Conservation (phyloP, 2,329 filamentous ascomycete species). For the Scorias spongiosa region DNA sequence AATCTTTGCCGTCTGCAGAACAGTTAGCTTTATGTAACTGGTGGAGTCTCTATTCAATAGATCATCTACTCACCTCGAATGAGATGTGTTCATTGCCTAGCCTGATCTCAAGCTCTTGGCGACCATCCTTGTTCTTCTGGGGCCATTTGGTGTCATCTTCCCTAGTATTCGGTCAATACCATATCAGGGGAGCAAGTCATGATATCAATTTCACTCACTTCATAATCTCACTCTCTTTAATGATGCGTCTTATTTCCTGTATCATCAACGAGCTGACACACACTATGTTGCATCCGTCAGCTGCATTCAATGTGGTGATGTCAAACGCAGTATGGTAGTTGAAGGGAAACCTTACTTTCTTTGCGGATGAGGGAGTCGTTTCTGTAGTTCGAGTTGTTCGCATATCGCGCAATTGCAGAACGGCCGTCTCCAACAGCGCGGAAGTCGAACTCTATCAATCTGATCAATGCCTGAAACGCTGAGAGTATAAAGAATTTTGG, state of each 20-base stretch:
- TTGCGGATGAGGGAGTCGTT: constrained; percentile 98
- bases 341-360: constrained; percentile 58
- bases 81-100: constrained; percentile 92
- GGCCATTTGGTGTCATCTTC: constrained; percentile 99
- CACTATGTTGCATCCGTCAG: constrained; percentile 42
- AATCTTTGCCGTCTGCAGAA: constrained; percentile 78
- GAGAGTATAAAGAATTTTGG: not conserved
- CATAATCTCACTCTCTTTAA: constrained; percentile 92
- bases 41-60: too few relatives aligned
- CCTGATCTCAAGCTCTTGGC: constrained; percentile 90
- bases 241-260: constrained; percentile 90
- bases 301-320: not conserved
- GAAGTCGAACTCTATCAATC: constrained; percentile 74
- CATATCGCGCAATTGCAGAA: constrained; percentile 87
- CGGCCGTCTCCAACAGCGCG: constrained; percentile 81
- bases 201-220: constrained; percentile 46
- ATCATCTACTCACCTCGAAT: constrained; percentile 58
- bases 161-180: constrained; percentile 32
- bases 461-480: constrained; percentile 12
- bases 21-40: constrained; percentile 9
- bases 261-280: constrained; percentile 85
- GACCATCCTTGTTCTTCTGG: constrained; percentile 96
- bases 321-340: constrained; percentile 4
- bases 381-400: constrained; percentile 98
- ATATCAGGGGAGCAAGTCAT: not conserved